Conservation (phyloP, 2,329 filamentous ascomycete genomes). For the Ophiostoma novo-ulmi region DNA sequence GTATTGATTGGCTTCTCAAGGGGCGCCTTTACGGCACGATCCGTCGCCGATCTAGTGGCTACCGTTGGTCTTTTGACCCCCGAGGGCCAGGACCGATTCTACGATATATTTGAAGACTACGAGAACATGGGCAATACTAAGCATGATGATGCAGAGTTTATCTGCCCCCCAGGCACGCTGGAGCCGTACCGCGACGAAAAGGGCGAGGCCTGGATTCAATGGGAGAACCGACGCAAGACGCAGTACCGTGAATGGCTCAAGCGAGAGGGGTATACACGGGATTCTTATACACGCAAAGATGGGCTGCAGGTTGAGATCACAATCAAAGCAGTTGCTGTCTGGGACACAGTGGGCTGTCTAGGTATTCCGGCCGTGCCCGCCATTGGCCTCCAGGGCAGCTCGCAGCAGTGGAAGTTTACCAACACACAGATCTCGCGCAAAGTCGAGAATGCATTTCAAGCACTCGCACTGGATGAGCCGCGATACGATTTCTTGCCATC, state of each 20-base stretch:
- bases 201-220: constrained; percentile 33
- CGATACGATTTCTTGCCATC: constrained; percentile 40
- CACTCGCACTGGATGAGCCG: constrained; percentile 47
- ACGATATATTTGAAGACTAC: constrained; percentile 40
- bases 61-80: constrained; percentile 41
- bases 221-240: constrained; percentile 35
- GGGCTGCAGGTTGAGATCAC: constrained; percentile 36
- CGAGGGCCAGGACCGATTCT: constrained; percentile 41
- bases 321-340: constrained; percentile 46
- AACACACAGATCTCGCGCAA: constrained; percentile 41
- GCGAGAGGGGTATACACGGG: constrained; percentile 35
- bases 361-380: constrained; percentile 41
- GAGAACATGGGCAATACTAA: constrained; percentile 32
- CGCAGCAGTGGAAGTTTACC: constrained; percentile 37
- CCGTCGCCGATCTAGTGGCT: constrained; percentile 38
- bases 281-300: constrained; percentile 30
- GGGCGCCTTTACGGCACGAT: constrained; percentile 40
- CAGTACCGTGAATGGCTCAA: constrained; percentile 38
- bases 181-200: constrained; percentile 29
- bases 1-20: constrained; percentile 39
- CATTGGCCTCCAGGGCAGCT: constrained; percentile 37
- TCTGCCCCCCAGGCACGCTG: constrained; percentile 28
- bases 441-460: constrained; percentile 47
- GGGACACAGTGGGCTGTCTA: constrained; percentile 46
- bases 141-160: constrained; percentile 28